phyloP scores from a whole-genome alignment of 768 basidiomycete species.

The Hirschioporus abietinus region DNA sequence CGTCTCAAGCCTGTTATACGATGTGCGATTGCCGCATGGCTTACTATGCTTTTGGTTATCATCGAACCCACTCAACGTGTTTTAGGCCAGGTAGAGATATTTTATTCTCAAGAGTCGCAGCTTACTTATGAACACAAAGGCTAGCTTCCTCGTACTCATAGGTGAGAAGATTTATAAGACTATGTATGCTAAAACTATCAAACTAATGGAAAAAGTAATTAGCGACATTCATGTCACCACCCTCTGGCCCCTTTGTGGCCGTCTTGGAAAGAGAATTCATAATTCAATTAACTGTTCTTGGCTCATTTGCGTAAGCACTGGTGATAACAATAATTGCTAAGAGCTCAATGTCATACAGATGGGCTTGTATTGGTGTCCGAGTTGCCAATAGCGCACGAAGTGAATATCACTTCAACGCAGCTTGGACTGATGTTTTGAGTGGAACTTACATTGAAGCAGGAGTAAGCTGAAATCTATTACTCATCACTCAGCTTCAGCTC shows the following conservation, averaged over 20 bases:
- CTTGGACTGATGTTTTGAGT: slow-evolving; percentile 33
- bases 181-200: background rate
- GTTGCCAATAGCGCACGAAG: slow-evolving; percentile 53
- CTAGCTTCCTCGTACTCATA: slow-evolving; percentile 59
- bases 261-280: slow-evolving; percentile 62
- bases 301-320: slow-evolving; percentile 56
- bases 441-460: slow-evolving; percentile 54
- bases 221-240: slow-evolving; percentile 66
- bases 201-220: background rate
- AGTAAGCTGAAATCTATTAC: slow-evolving; percentile 25
- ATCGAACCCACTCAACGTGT: slow-evolving; percentile 41
- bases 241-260: slow-evolving; percentile 57
- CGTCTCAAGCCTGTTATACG: slow-evolving; percentile 61
- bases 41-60: slow-evolving; percentile 54
- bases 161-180: slow-evolving; percentile 27
- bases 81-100: slow-evolving; percentile 49
- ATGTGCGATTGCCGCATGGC: slow-evolving; percentile 57
- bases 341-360: slow-evolving; percentile 32
- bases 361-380: slow-evolving; percentile 61
- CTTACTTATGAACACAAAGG: slow-evolving; percentile 29
- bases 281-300: slow-evolving; percentile 41
- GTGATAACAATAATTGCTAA: background rate
- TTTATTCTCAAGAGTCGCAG: background rate
- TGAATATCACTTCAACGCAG: slow-evolving; percentile 33
- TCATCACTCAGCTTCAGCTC: slow-evolving; percentile 14